Evolutionary conservation across 2,329 filamentous ascomycete genomes (phyloP), one percentile per base, ranked within the genome.

Genomic region (Colletotrichum coccodes): DNA sequence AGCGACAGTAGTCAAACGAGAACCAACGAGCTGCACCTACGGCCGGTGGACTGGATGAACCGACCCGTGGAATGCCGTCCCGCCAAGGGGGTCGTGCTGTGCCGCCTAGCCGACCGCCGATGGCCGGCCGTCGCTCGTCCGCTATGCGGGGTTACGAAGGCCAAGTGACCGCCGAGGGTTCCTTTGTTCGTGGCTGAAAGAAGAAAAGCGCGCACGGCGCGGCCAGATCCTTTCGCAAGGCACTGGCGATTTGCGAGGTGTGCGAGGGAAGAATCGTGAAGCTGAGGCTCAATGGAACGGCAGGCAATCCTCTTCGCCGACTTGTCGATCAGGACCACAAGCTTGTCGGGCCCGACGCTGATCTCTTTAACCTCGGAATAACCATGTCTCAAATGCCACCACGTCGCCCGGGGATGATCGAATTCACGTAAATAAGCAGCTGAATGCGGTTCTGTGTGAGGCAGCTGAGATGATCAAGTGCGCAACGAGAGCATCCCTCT

Each of bases 71-170:
- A 40, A 21, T 58, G 65, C 65, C 60, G 60, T 53, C 21, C 26
- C 47, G 38, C 64, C 64, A 65, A 65, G 54, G 42, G 42, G 30
- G 32, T 42, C 49, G 23, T 26, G 11, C 30, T 36, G 28, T 68
- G 61, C 66, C 61, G 66, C 40, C 36, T 56, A 38, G 21, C 66
- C 61, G 61, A 56, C 42, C 34, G 56, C 54, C 56, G 61, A 56
- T 21, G 54, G 42, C 66, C 47, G 47, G 49, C 66, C 40, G 66
- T 49, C 32, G 6, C 44, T 21, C 32, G 54, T 60, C 56, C 46
- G 61, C 21, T 6, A 46, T 69, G 42, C 42, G 54, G 66, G 26
- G 21, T 56, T 60, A 50, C 66, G 28, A 56, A 50, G 16, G 42
- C 54, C 66, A 60, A 57, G 54, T 36, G 16, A 42, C 26, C 56